phyloP scores from a whole-genome alignment of 495 filamentous ascomycete genomes.

The Talaromyces adpressus region DNA sequence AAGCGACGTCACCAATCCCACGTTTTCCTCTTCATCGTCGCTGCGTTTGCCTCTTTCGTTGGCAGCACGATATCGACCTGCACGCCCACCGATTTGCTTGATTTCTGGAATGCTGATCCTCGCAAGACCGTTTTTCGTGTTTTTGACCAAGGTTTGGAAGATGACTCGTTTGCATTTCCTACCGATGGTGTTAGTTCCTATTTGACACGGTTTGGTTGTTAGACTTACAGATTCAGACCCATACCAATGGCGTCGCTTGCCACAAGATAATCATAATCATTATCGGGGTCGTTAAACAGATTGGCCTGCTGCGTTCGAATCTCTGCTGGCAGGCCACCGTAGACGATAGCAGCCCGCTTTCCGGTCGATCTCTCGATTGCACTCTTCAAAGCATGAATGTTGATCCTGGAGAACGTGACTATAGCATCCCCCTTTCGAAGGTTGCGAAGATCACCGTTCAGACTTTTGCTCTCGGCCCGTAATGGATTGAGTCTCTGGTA shows the following conservation, averaged over 20 bases:
- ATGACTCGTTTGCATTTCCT: slow-evolving; percentile 85
- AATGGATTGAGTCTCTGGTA: slow-evolving; percentile 82
- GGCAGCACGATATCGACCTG: slow-evolving; percentile 80
- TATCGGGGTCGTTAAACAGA: slow-evolving; percentile 90
- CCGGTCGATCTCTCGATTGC: slow-evolving; percentile 72
- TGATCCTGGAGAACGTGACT: slow-evolving; percentile 73
- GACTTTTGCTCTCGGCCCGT: slow-evolving; percentile 51
- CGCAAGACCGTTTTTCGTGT: slow-evolving; percentile 41
- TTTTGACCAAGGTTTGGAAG: slow-evolving; percentile 72
- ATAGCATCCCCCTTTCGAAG: slow-evolving; percentile 88
- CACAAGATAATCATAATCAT: slow-evolving; percentile 88
- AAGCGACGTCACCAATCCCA: slow-evolving; percentile 77
- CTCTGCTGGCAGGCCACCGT: slow-evolving; percentile 87
- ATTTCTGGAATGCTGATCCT: slow-evolving; percentile 65
- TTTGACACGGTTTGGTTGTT: background rate
- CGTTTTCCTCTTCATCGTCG: slow-evolving; percentile 19
- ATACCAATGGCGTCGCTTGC: slow-evolving; percentile 97
- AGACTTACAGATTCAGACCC: slow-evolving; percentile 78
- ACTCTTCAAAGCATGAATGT: slow-evolving; percentile 71
- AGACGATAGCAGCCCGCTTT: slow-evolving; percentile 81
- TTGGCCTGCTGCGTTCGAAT: slow-evolving; percentile 83
- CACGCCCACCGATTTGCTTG: slow-evolving; percentile 92
- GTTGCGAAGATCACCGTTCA: slow-evolving; percentile 53
- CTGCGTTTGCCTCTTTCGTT: slow-evolving; percentile 26
- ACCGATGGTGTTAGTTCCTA: background rate